Conservation (phyloP, 2,329 filamentous ascomycete genomes). For the Fusarium citri region DNA sequence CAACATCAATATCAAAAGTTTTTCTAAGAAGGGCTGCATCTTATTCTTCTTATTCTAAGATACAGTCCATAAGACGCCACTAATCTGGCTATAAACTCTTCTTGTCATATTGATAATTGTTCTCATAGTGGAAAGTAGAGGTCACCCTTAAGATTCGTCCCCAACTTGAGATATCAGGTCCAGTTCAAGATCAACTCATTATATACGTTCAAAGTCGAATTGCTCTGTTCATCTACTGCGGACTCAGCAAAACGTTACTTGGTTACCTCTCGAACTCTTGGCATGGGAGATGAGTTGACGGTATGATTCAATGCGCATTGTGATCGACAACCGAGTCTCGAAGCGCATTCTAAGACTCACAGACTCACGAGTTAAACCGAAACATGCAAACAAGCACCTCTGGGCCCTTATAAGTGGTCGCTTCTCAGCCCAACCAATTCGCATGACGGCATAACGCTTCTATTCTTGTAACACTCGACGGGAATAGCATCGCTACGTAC, state of each 20-base stretch:
- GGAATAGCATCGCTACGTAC: conserved; percentile 5
- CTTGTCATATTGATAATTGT: neutral
- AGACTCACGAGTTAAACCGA: neutral
- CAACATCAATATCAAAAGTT: neutral
- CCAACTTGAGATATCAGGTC: neutral
- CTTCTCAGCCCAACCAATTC: conserved; percentile 11
- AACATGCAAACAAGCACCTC: conserved; percentile 15
- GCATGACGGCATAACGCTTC: conserved; percentile 7
- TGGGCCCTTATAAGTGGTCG: neutral
- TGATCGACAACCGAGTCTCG: conserved; percentile 23
- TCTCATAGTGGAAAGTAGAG: neutral
- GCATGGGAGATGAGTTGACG: neutral
- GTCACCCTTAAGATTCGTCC: neutral
- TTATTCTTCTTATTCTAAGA: neutral
- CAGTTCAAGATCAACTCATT: neutral
- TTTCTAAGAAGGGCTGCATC: neutral
- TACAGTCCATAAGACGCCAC: neutral
- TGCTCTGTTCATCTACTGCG: neutral
- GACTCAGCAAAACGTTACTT: neutral
- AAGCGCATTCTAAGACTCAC: neutral
- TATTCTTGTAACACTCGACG: conserved; percentile 22
- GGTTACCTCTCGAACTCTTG: neutral
- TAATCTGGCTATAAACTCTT: neutral
- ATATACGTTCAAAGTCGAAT: neutral
- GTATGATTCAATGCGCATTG: conserved; percentile 24